Evolutionary conservation across 2,329 filamentous ascomycete genomes (phyloP), one percentile per base, ranked within the genome.

Genomic region (Simplicillium sp.): DNA sequence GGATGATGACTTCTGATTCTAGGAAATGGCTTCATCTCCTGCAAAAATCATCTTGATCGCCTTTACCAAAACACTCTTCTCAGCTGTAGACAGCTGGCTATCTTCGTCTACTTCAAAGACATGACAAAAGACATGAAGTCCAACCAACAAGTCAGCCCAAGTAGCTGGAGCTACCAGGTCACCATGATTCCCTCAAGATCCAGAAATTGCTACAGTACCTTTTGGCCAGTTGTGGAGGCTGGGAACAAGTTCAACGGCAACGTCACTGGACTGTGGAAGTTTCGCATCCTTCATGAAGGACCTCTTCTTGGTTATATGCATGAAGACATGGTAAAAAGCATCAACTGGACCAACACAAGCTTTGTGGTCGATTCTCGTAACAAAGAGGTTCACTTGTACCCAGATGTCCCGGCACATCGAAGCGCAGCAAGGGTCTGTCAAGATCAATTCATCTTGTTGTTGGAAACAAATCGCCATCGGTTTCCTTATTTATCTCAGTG

Each of bases 241-340:
- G 52, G 50, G 49, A 56, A 56, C 45, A 55, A 56, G 36, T 49
- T 54, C 18, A 44, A 54, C n/a, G 44, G 44, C 16, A 25, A 50
- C 12, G 29, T 44, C n/a, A 36, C 36, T 8, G 34, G 25, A n/a
- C 43, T 51, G 29, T 55, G 50, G 49, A 43, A 50, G 14, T 54
- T 56, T 36, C 42, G 29, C 25, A 31, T 56, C 20, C 35, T 50
- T 13, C 45, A 52, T 35, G 46, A 51, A 31, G 39, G 44, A 2
- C 35, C 35, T 6, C 52, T 50, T 0, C 44, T 55, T 3, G 54
- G 54, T 15, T 54, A 54, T 39, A 54, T 56, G 47, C 45, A 48
- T 6, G 44, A 49, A 1, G 42, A 49, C 37, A 49, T 51, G 29
- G 46, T 45, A 15, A 38, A 34, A 2, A 25, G 47, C 17, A 50